Conservation (phyloP, 805 yeast genomes). For the Teunomyces atbi region DNA sequence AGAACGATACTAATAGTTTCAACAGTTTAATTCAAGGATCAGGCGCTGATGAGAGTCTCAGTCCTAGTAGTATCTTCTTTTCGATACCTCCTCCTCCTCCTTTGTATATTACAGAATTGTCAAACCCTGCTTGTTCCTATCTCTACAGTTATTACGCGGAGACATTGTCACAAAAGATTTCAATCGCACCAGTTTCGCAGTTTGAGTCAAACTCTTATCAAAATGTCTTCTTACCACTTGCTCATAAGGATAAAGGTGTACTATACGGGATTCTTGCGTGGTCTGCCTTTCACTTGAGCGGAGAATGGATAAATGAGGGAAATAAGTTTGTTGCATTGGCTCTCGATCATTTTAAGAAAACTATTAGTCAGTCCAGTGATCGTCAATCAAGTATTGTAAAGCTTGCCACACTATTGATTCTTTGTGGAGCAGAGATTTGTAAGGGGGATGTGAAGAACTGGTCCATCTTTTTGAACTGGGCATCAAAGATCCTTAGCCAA, state of each 20-base stretch:
- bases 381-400: conserved; percentile 41
- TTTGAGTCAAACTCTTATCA: conserved; percentile 49
- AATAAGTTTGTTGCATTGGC: conserved; percentile 48
- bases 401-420: conserved; percentile 63
- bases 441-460: conserved; percentile 78
- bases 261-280: conserved; percentile 53
- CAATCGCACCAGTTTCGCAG: conserved; percentile 46
- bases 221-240: conserved; percentile 54
- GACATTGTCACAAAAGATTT: conserved; percentile 40
- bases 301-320: conserved; percentile 49
- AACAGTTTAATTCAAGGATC: background rate
- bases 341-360: conserved; percentile 36
- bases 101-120: conserved; percentile 19
- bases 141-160: conserved; percentile 51
- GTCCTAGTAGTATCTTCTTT: conserved; percentile 18
- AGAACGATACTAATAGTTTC: background rate
- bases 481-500: conserved; percentile 57
- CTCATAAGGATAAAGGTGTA: conserved; percentile 50
- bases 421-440: conserved; percentile 81
- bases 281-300: conserved; percentile 53
- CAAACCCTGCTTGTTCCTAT: conserved; percentile 18
- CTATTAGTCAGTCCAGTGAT: conserved; percentile 17
- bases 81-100: conserved; percentile 28
- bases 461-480: conserved; percentile 64
- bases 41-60: background rate